phyloP scores from a whole-genome alignment of 805 yeast species.

The Nakazawaea pomicola region DNA sequence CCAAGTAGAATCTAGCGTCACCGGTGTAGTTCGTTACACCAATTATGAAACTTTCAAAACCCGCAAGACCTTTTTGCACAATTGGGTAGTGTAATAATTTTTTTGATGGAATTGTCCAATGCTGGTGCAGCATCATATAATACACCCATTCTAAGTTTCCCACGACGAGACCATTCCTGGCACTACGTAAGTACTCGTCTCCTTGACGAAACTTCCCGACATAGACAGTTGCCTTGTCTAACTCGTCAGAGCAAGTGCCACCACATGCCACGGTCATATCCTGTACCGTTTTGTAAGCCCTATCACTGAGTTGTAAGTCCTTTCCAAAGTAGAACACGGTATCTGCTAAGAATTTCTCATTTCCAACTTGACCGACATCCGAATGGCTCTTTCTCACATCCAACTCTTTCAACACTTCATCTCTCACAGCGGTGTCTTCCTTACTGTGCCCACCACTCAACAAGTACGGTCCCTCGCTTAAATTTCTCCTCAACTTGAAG shows the following conservation, averaged over 20 bases:
- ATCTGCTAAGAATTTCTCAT: slow-evolving; percentile 30
- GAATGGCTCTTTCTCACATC: slow-evolving; percentile 14
- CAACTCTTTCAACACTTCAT: slow-evolving; percentile 11
- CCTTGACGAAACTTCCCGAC: slow-evolving; percentile 64
- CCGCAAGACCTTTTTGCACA: slow-evolving; percentile 45
- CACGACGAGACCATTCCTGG: slow-evolving; percentile 33
- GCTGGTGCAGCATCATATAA: slow-evolving; percentile 50
- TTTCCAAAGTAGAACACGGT: slow-evolving; percentile 45
- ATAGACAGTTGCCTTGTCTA: slow-evolving; percentile 34
- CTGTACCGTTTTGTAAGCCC: slow-evolving; percentile 33
- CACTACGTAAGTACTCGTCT: slow-evolving; percentile 44
- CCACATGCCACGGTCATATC: slow-evolving; percentile 47
- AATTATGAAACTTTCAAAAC: slow-evolving; percentile 49
- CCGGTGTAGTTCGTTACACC: slow-evolving; percentile 82
- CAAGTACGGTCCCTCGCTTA: slow-evolving; percentile 51
- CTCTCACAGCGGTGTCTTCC: slow-evolving; percentile 13
- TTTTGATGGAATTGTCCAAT: slow-evolving; percentile 50
- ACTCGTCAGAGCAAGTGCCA: slow-evolving; percentile 38
- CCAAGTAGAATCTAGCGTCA: slow-evolving; percentile 71
- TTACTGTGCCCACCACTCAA: slow-evolving; percentile 30
- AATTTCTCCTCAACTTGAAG: slow-evolving; percentile 41
- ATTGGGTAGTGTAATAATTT: slow-evolving; percentile 70
- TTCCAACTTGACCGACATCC: slow-evolving; percentile 7
- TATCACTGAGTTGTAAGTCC: slow-evolving; percentile 52
- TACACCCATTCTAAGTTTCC: slow-evolving; percentile 79